Percentiles rank a stretch among this genome's conserved stretches.
These are phyloP conservation scores for Aspergillus transmontanensis DNA, from an alignment of 2,329 filamentous ascomycete species.

Conservation along the genomic window DNA sequence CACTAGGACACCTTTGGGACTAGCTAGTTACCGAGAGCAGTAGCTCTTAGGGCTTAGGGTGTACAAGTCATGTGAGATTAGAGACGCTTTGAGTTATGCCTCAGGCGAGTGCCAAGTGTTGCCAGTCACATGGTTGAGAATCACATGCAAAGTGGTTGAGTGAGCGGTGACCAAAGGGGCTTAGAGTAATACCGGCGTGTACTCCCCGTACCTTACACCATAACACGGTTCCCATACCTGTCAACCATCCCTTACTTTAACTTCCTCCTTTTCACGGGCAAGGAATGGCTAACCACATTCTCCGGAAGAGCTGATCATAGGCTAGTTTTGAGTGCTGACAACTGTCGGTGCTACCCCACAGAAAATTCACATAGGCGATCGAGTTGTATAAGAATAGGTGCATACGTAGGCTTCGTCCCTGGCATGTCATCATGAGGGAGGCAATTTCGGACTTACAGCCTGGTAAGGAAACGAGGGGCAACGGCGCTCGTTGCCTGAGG, in stretches of 20 bases:
- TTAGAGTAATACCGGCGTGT: conserved; percentile 4
- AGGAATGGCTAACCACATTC: background rate
- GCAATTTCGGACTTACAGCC: background rate
- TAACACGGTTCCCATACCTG: background rate
- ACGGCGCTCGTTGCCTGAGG: background rate
- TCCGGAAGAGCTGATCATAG: background rate
- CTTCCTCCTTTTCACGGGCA: background rate
- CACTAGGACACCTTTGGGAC: conserved; percentile 29
- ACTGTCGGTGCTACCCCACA: background rate
- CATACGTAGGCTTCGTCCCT: background rate
- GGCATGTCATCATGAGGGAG: background rate
- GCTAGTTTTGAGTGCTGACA: background rate
- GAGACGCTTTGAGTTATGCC: background rate
- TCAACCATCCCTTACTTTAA: background rate
- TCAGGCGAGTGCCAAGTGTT: background rate
- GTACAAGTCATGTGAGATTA: background rate
- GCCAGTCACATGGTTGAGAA: conserved; percentile 18
- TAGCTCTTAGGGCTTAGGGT: conserved; percentile 17
- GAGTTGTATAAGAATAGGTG: background rate
- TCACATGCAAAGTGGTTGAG: conserved; percentile 22
- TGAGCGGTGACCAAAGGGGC: background rate
- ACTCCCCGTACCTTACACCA: background rate
- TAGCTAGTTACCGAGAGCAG: conserved; percentile 17
- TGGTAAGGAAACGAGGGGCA: background rate
- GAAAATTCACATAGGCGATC: background rate